Conservation (phyloP, 2,329 filamentous ascomycete genomes). For the Claviceps citrina region DNA sequence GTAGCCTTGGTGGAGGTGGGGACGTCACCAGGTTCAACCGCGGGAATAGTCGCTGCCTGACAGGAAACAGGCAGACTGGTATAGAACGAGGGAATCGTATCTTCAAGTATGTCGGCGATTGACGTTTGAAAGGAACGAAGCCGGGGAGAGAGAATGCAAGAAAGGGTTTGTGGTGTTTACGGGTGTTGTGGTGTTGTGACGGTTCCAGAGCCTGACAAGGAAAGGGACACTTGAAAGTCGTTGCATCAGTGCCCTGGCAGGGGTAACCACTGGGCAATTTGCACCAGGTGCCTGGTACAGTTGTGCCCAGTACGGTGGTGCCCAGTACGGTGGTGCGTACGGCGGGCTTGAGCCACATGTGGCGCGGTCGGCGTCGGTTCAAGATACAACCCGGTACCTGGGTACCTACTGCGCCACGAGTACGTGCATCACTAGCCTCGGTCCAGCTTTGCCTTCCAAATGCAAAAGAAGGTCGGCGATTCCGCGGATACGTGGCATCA, state of each 20-base stretch:
- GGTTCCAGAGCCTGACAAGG: conserved; percentile 18
- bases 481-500: no score
- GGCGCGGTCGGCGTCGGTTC: no score
- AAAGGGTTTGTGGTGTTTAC: conserved; percentile 5
- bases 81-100: background rate
- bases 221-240: conserved; percentile 9
- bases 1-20: conserved; percentile 1
- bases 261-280: no score
- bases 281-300: no score
- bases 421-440: no score
- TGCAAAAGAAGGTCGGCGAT: no score
- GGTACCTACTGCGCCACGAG: no score
- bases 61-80: background rate
- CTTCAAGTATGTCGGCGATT: background rate
- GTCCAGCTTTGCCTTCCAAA: no score
- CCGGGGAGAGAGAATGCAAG: conserved; percentile 1
- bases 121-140: background rate
- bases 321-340: no score
- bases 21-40: conserved; percentile 2
- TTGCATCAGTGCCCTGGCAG: conserved; percentile 10
- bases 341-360: no score
- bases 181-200: background rate
- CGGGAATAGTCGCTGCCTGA: background rate
- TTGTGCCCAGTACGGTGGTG: no score
- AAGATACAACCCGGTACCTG: no score